phyloP scores from a whole-genome alignment of 352 stramenopile genomes.

The Pythium periplocum region DNA sequence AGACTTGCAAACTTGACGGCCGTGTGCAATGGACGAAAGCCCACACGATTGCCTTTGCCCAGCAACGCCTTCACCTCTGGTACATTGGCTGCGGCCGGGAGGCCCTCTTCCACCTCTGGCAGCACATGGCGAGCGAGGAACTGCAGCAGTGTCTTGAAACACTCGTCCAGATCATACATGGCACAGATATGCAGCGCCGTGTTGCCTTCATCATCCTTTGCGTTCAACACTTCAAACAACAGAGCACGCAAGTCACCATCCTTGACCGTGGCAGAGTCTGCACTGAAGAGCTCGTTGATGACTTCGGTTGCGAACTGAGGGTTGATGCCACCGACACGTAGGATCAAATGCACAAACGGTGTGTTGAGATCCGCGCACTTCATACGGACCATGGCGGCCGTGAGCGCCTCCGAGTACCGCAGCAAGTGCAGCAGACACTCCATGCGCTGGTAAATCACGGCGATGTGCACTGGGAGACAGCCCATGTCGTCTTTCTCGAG shows the following conservation, averaged over 20 bases:
- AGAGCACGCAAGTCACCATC: slow-evolving; percentile 35
- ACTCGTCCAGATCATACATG: slow-evolving; percentile 44
- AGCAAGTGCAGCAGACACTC: slow-evolving; percentile 44
- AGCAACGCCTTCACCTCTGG: slow-evolving; percentile 31
- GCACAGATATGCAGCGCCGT: slow-evolving; percentile 78
- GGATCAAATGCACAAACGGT: slow-evolving; percentile 60
- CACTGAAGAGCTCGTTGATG: slow-evolving; percentile 31
- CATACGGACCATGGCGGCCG: slow-evolving; percentile 54
- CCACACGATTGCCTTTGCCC: slow-evolving; percentile 59
- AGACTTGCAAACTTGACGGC: slow-evolving; percentile 58
- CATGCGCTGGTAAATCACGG: slow-evolving; percentile 47
- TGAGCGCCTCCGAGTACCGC: slow-evolving; percentile 59
- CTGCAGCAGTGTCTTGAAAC: slow-evolving; percentile 33
- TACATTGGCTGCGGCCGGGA: slow-evolving; percentile 6
- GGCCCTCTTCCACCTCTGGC: slow-evolving; percentile 1
- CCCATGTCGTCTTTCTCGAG: slow-evolving; percentile 83
- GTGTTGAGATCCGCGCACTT: slow-evolving; percentile 60
- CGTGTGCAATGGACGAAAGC: slow-evolving; percentile 56
- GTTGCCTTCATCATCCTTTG: slow-evolving; percentile 70
- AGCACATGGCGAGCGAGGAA: slow-evolving; percentile 39
- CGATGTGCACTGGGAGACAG: slow-evolving; percentile 75
- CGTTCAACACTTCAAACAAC: slow-evolving; percentile 44
- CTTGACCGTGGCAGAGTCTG: neutral
- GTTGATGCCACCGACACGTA: slow-evolving; percentile 63
- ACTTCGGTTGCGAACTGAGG: slow-evolving; percentile 33